Conservation (phyloP, 768 basidiomycete species). For the Leccinum broughii region DNA sequence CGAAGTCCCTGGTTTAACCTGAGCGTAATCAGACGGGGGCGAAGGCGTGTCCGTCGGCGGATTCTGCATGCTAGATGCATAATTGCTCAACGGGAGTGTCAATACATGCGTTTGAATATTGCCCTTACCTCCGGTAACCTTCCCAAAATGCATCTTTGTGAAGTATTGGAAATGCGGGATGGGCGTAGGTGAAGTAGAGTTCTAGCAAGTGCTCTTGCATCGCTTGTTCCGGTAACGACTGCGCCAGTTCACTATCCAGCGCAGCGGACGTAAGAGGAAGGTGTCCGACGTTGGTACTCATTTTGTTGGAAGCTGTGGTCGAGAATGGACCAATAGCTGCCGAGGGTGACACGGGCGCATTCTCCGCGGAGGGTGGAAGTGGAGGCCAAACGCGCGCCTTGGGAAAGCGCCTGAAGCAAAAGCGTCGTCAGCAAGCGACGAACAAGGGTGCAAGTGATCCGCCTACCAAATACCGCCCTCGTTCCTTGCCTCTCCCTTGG, state of each 20-base stretch:
- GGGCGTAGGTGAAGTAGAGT: conserved; percentile 81
- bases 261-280: conserved; percentile 26
- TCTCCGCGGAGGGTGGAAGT: conserved; percentile 33
- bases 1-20: conserved; percentile 18
- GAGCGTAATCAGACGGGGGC: conserved; percentile 24
- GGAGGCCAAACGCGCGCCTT: conserved; percentile 90
- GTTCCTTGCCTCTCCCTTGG: conserved; percentile 62
- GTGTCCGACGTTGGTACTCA: conserved; percentile 7
- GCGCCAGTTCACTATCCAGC: conserved; percentile 39
- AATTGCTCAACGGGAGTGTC: background rate
- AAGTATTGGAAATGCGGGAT: conserved; percentile 74
- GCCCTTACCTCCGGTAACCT: conserved; percentile 46
- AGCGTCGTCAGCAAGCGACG: conserved; percentile 20
- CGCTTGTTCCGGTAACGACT: conserved; percentile 52
- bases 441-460: conserved; percentile 1
- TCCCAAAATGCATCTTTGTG: conserved; percentile 71
- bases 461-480: conserved; percentile 75
- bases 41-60: conserved; percentile 34
- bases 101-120: background rate
- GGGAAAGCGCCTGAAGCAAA: conserved; percentile 66
- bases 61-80: conserved; percentile 25
- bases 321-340: conserved; percentile 5
- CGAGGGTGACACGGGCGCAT: conserved; percentile 20
- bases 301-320: conserved; percentile 5
- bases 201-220: conserved; percentile 70